phyloP scores from a whole-genome alignment of 306 rosid genomes.

The Citrullus amarus region DNA sequence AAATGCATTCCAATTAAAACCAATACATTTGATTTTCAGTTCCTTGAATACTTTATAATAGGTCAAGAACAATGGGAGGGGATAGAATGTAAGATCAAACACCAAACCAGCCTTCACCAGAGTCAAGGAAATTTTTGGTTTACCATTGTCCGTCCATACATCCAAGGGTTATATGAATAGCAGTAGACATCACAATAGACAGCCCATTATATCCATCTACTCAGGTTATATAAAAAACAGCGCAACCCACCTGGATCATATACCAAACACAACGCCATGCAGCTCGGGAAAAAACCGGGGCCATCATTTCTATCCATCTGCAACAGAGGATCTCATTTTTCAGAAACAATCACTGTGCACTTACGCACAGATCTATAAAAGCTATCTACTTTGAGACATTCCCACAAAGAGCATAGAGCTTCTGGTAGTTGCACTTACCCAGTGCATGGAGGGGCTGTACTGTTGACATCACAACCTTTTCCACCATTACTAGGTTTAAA shows the following conservation, averaged over 20 bases:
- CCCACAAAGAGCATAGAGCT: neutral
- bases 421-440: conserved; percentile 34
- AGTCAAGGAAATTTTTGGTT: neutral
- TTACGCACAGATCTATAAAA: neutral
- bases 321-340: neutral
- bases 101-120: neutral
- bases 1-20: neutral
- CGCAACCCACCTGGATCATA: conserved; percentile 70
- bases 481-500: conserved; percentile 36
- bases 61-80: neutral
- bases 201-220: neutral
- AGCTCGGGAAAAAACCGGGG: conserved; percentile 82
- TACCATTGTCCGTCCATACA: neutral
- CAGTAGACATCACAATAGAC: neutral
- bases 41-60: neutral
- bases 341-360: neutral
- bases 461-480: conserved; percentile 49
- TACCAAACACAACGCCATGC: conserved; percentile 96
- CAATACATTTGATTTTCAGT: neutral
- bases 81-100: neutral
- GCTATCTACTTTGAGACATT: neutral
- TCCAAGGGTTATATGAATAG: neutral
- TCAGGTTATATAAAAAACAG: neutral
- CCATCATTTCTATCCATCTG: conserved; percentile 99
- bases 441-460: conserved; percentile 87